Evolutionary conservation across 306 rosid genomes (phyloP), one percentile per base, ranked within the genome.

Genomic region (Sicyos edulis): DNA sequence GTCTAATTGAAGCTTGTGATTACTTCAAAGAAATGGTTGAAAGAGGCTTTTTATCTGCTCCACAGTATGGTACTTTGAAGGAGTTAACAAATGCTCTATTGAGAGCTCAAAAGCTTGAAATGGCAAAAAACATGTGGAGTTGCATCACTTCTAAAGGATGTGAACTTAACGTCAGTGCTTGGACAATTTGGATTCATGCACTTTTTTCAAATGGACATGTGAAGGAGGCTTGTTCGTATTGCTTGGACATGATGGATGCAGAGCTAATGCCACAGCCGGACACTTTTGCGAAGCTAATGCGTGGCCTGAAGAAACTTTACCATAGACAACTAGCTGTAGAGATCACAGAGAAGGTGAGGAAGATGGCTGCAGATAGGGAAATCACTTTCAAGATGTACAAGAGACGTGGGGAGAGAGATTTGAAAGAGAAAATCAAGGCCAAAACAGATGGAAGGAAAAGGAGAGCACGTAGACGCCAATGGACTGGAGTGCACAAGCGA

Each of bases 171-270:
- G 90, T 78, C 73, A 76, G 15, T 78, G 91, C 92, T 12, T 92
- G 96, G 90, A 92, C 97, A 49, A 89, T 92, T 60, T 92, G 96
- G 96, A 89, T 92, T 81, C 95, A 89, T 66, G 88, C 92, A 4
- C 84, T 92, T 75, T 92, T 82, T 76, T 82, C 89, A n/a, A 89
- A 82, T 68, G 96, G 95, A 71, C 92, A 86, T 77, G 90, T 89
- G 78, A 87, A 86, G 78, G 95, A 89, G 85, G 96, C 96, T 62
- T 91, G 97, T 75, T 85, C 96, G 0, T 84, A 80, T 58, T 86
- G 97, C 74, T 74, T 91, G 77, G 93, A 89, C 84, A 91, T 84
- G 93, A 87, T 87, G 91, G 97, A 91, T 26, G 79, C 80, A 5
- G 92, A 82, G 54, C 75, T 86, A 72, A 87, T 91, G 96, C 93